Evolutionary conservation across 73 alveolate genomes (phyloP).

Genomic region (Halteria grandinella): DNA sequence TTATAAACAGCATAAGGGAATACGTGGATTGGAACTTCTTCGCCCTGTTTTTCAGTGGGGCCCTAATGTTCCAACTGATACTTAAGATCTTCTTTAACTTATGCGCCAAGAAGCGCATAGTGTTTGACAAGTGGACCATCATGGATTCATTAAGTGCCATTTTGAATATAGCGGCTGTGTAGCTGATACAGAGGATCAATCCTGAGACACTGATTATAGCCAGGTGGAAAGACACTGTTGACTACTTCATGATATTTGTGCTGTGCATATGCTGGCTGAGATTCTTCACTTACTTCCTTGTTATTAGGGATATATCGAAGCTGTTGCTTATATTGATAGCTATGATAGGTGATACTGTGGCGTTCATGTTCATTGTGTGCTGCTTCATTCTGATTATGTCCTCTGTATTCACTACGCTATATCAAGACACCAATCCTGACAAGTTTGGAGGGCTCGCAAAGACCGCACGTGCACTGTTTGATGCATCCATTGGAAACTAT

Average conservation of each 20-base stretch:
- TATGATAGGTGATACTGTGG: constrained; percentile 53
- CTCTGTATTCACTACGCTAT: constrained; percentile 64
- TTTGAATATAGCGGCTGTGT: constrained; percentile 46
- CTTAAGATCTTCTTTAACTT: constrained; percentile 53
- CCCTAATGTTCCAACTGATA: constrained; percentile 41
- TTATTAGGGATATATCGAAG: constrained; percentile 57
- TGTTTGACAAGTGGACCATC: constrained; percentile 66
- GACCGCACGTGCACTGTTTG: constrained; percentile 51
- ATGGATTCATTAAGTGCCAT: constrained; percentile 59
- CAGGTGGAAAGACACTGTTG: constrained; percentile 48
- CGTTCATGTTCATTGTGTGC: constrained; percentile 58
- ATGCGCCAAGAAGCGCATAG: constrained; percentile 9
- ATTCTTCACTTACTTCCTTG: constrained; percentile 61
- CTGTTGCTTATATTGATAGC: constrained; percentile 49
- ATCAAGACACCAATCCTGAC: constrained; percentile 37
- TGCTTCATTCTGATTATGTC: constrained; percentile 60
- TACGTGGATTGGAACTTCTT: constrained; percentile 53
- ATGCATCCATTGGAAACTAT: constrained; percentile 50
- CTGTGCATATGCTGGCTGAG: constrained; percentile 49
- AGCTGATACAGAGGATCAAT: constrained; percentile 20
- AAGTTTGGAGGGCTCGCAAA: constrained; percentile 44
- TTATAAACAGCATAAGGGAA: constrained; percentile 21
- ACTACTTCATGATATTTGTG: constrained; percentile 61
- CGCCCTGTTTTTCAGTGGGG: constrained; percentile 48
- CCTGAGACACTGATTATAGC: constrained; percentile 43